Percentiles rank a stretch among this genome's conserved stretches.
phyloP scores from a whole-genome alignment of 169 alveolate species.

The Eimeria praecox region DNA sequence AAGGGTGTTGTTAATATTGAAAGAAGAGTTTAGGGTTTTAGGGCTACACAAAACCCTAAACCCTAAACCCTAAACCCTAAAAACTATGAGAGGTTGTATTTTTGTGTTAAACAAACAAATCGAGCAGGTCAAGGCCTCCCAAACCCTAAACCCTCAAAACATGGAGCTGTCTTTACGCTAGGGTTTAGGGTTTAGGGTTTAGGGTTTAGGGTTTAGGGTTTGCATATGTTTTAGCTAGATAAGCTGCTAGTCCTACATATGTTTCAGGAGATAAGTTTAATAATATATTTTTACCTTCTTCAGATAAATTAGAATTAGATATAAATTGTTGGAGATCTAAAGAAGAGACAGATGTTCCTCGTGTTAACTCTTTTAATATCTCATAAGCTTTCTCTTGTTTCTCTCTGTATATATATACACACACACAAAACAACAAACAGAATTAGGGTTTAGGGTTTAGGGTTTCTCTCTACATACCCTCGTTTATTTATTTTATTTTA shows the following conservation, averaged over 20 bases:
- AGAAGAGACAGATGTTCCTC: constrained; percentile 26
- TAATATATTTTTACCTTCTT: not conserved
- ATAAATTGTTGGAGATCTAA: not conserved
- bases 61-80: constrained; percentile 34
- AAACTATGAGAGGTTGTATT: too few relatives aligned
- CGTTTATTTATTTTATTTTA: too few relatives aligned
- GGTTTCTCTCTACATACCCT: too few relatives aligned
- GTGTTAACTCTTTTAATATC: constrained; percentile 56
- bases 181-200: not conserved
- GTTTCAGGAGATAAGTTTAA: constrained; percentile 1
- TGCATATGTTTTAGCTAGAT: not conserved
- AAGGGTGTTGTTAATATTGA: not conserved
- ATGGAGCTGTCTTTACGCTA: not conserved
- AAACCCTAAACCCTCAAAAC: not conserved
- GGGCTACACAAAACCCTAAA: not conserved
- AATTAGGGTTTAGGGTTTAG: not conserved
- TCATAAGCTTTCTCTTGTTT: too few relatives aligned
- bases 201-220: too few relatives aligned
- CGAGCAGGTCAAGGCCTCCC: not conserved
- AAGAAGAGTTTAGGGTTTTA: not conserved
- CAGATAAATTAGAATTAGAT: not conserved
- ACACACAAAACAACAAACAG: too few relatives aligned
- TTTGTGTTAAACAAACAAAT: too few relatives aligned
- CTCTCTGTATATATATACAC: too few relatives aligned
- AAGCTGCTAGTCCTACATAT: constrained; percentile 29